Percentiles rank a stretch among this genome's conserved stretches.
phyloP scores from a whole-genome alignment of 169 alveolate genomes.

The Eimeria mitis region DNA sequence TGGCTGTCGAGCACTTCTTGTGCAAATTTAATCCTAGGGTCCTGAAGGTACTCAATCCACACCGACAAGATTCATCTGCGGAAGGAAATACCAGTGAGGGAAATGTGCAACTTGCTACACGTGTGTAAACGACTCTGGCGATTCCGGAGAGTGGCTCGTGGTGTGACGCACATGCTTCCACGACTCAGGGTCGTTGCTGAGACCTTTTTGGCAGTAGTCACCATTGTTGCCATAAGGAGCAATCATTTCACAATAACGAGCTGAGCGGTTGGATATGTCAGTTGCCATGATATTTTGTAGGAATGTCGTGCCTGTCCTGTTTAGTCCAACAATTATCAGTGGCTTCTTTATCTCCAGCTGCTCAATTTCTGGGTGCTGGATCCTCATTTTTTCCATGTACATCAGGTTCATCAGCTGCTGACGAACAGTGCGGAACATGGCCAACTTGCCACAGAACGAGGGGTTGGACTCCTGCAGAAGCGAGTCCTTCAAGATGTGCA shows the following conservation, averaged over 20 bases:
- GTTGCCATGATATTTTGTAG: conserved; percentile 80
- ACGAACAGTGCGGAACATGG: conserved; percentile 77
- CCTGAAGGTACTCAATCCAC: conserved; percentile 5
- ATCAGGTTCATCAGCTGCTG: conserved; percentile 82
- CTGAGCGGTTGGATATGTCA: conserved; percentile 79
- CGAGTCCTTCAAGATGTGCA: conserved; percentile 75
- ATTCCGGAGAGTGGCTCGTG: not conserved
- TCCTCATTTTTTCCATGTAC: conserved; percentile 71
- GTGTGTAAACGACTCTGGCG: not conserved
- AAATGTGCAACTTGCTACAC: not conserved
- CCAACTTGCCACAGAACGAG: conserved; percentile 81
- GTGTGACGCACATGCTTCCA: conserved; percentile 78
- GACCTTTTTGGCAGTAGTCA: conserved; percentile 75
- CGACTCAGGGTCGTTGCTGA: conserved; percentile 80
- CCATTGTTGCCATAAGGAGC: conserved; percentile 83
- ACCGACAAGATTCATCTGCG: not conserved
- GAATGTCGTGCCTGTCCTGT: conserved; percentile 84
- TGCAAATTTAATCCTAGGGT: conserved; percentile 81
- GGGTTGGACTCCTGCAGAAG: conserved; percentile 72
- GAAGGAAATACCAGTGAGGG: not conserved
- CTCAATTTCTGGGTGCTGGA: conserved; percentile 77
- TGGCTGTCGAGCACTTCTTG: conserved; percentile 84
- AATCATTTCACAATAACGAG: conserved; percentile 81
- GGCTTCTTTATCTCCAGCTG: conserved; percentile 67
- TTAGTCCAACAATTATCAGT: conserved; percentile 81